Percentiles rank a stretch among this genome's conserved stretches.
phyloP scores from a whole-genome alignment of 495 filamentous ascomycete genomes.

The Xeromyces bisporus region DNA sequence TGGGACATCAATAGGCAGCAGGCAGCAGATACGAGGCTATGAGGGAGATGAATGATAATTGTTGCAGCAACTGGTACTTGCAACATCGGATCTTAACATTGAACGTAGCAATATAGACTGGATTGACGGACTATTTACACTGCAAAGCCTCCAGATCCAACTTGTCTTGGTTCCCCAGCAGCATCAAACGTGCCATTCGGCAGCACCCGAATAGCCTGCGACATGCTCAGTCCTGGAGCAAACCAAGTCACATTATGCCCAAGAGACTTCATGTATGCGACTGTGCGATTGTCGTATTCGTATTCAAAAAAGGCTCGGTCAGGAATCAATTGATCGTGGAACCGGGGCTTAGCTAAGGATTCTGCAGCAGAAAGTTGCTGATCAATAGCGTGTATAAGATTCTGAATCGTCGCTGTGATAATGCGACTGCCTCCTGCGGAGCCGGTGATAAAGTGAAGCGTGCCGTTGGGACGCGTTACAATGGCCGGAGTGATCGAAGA shows the following conservation, averaged over 20 bases:
- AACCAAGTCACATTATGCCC: slow-evolving; percentile 67
- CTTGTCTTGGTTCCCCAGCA: slow-evolving; percentile 62
- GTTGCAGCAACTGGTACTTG: too few species aligned
- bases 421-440: slow-evolving; percentile 79
- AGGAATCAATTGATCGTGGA: slow-evolving; percentile 76
- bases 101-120: background rate
- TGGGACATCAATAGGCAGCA: too few species aligned
- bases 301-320: slow-evolving; percentile 54
- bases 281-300: slow-evolving; percentile 46
- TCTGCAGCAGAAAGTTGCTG: slow-evolving; percentile 37
- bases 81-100: background rate
- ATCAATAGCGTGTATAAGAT: slow-evolving; percentile 57
- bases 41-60: too few species aligned
- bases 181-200: slow-evolving; percentile 63
- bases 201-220: slow-evolving; percentile 50
- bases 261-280: slow-evolving; percentile 40
- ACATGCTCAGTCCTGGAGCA: slow-evolving; percentile 43
- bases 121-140: too few species aligned
- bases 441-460: slow-evolving; percentile 52
- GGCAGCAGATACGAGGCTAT: too few species aligned
- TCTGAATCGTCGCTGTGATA: slow-evolving; percentile 68
- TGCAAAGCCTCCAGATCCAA: slow-evolving; percentile 51
- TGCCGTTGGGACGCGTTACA: slow-evolving; percentile 46
- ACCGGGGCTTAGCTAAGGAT: slow-evolving; percentile 46
- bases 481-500: slow-evolving; percentile 68